Percentiles rank a stretch among this genome's conserved stretches.
Conservation (phyloP, 140 eudicot species). For the Flaveria floridana region DNA sequence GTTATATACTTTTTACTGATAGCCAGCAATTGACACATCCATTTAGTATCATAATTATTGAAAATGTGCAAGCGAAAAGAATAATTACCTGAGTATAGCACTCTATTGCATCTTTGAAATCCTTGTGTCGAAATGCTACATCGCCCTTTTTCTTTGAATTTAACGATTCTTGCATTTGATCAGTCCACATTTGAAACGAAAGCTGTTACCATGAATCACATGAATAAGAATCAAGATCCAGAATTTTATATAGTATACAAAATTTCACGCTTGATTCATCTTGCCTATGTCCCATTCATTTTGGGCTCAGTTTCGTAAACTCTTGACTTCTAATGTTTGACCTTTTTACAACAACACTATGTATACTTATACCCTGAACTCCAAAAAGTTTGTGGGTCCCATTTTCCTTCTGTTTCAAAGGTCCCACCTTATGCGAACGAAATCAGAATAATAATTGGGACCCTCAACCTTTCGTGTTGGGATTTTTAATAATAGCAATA, state of each 20-base stretch:
- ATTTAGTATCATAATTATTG: neutral
- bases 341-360: neutral
- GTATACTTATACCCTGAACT: neutral
- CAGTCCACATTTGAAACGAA: slow-evolving; percentile 86
- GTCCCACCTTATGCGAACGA: slow-evolving; percentile 2
- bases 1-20: slow-evolving; percentile 1
- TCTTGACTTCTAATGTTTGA: neutral
- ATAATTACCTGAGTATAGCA: slow-evolving; percentile 55
- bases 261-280: neutral
- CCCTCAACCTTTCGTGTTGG: neutral
- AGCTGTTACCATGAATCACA: slow-evolving; percentile 41
- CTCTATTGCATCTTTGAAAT: slow-evolving; percentile 58
- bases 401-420: neutral
- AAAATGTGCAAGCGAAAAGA: slow-evolving; percentile 19
- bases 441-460: slow-evolving; percentile 8
- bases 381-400: slow-evolving; percentile 21
- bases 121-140: slow-evolving; percentile 56
- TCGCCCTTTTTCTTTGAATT: slow-evolving; percentile 76
- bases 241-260: neutral
- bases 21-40: neutral
- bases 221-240: slow-evolving; percentile 18
- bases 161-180: slow-evolving; percentile 72
- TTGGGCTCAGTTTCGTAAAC: neutral
- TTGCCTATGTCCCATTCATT: neutral
- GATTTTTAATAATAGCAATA: neutral